phyloP scores from a whole-genome alignment of 164 flowering plant genomes.

The Vitis riparia region DNA sequence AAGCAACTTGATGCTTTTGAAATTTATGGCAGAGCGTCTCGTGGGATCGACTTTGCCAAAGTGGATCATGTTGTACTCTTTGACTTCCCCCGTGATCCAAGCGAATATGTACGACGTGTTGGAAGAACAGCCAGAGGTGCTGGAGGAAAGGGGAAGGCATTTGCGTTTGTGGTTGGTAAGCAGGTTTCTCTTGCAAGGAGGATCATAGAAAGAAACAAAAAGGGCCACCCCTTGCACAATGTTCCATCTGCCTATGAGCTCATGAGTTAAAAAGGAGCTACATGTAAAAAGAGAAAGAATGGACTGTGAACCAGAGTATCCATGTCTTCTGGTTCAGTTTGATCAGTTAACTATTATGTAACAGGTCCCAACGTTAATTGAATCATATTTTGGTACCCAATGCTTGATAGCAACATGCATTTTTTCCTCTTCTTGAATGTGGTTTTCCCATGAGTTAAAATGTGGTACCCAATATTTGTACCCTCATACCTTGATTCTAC shows the following conservation, averaged over 20 bases:
- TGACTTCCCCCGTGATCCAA: constrained; percentile 98
- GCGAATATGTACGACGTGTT: constrained; percentile 97
- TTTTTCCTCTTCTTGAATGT: no score
- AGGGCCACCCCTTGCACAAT: constrained; percentile 93
- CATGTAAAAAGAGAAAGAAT: no score
- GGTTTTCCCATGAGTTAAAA: no score
- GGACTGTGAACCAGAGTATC: no score
- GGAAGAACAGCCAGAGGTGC: constrained; percentile 99
- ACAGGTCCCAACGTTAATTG: no score
- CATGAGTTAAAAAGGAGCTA: constrained; percentile 4
- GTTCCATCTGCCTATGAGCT: constrained; percentile 69
- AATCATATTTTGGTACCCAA: no score
- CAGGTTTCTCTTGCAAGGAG: constrained; percentile 84
- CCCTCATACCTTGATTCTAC: no score
- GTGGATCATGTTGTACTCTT: constrained; percentile 94
- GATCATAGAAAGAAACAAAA: constrained; percentile 78
- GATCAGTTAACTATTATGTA: no score
- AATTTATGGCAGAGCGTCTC: constrained; percentile 70
- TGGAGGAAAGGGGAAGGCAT: constrained; percentile 86
- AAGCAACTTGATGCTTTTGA: not conserved
- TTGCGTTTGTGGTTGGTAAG: constrained; percentile 89
- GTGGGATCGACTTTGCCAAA: constrained; percentile 86
- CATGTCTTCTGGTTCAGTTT: no score
- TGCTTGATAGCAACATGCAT: no score
- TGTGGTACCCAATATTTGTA: no score